Evolutionary conservation across 306 rosid genomes (phyloP).

Genomic region (Cicer pinnatifidum): DNA sequence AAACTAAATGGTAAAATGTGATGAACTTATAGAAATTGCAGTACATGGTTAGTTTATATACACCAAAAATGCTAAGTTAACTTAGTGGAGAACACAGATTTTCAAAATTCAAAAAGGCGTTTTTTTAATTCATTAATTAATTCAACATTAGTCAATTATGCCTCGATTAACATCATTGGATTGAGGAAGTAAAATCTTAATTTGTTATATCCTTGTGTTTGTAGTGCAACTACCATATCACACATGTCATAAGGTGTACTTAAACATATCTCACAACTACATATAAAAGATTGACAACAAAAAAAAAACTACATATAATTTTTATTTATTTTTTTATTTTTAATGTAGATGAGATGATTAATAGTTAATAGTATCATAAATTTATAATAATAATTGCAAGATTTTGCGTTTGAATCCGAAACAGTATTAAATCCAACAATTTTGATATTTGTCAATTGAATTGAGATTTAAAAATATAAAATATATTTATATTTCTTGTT

Average conservation of each 20-base stretch:
- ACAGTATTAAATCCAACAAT: too few relatives aligned
- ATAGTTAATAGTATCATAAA: too few relatives aligned
- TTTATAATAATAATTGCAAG: too few relatives aligned
- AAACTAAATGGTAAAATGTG: not conserved
- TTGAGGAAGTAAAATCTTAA: not conserved
- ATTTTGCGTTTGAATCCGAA: too few relatives aligned
- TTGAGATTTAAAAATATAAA: too few relatives aligned
- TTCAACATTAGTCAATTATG: not conserved
- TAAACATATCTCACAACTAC: not conserved
- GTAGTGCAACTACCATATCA: not conserved
- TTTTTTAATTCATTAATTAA: not conserved
- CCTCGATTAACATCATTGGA: not conserved
- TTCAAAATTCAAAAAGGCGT: not conserved
- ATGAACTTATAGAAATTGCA: not conserved
- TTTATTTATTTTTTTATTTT: too few relatives aligned
- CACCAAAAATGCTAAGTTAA: not conserved
- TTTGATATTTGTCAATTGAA: too few relatives aligned
- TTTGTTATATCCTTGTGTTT: not conserved
- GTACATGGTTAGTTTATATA: not conserved
- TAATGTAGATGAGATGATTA: too few relatives aligned
- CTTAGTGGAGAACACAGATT: slow-evolving; percentile 14
- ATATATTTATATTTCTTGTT: too few relatives aligned
- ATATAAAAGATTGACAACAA: too few relatives aligned
- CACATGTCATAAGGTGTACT: not conserved
- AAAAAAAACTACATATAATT: too few relatives aligned